These are phyloP conservation scores for Bipolaris zeicola DNA, from an alignment of 2,329 filamentous ascomycete genomes.

Conservation along the genomic window DNA sequence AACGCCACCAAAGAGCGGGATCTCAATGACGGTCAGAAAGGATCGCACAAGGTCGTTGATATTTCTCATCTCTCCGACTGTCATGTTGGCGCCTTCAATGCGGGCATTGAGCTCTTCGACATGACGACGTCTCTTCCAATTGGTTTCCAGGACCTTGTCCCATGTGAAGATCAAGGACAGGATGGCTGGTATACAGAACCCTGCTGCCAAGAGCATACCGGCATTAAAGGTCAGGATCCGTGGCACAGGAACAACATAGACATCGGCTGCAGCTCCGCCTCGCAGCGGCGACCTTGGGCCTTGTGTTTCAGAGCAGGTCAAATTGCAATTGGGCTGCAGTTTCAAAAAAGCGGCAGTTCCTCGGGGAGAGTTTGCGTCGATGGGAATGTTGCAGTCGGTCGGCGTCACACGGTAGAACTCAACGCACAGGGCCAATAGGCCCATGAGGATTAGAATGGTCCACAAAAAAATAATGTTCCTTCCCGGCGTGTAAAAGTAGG, in stretches of 20 bases:
- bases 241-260: constrained; percentile 67
- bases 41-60: constrained; percentile 46
- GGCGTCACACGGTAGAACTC: constrained; percentile 66
- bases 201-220: constrained; percentile 65
- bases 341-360: constrained; percentile 54
- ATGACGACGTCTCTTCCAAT: constrained; percentile 59
- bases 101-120: constrained; percentile 43
- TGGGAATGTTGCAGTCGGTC: constrained; percentile 51
- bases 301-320: constrained; percentile 53
- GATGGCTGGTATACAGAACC: constrained; percentile 68
- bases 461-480: constrained; percentile 71
- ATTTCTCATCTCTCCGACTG: constrained; percentile 55
- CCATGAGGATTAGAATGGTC: constrained; percentile 65
- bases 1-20: constrained; percentile 64
- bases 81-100: constrained; percentile 63
- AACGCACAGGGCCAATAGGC: constrained; percentile 65
- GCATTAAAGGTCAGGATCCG: constrained; percentile 62
- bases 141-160: constrained; percentile 67
- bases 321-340: constrained; percentile 50
- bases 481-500: constrained; percentile 68
- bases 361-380: constrained; percentile 48
- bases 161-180: constrained; percentile 66
- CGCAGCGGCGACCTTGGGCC: constrained; percentile 64
- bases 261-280: constrained; percentile 61
- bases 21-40: constrained; percentile 55